Percentiles rank a stretch among this genome's conserved stretches.
These are phyloP conservation scores for Eutrema salsugineum DNA, from an alignment of 441 rosid species.

Conservation along the genomic window DNA sequence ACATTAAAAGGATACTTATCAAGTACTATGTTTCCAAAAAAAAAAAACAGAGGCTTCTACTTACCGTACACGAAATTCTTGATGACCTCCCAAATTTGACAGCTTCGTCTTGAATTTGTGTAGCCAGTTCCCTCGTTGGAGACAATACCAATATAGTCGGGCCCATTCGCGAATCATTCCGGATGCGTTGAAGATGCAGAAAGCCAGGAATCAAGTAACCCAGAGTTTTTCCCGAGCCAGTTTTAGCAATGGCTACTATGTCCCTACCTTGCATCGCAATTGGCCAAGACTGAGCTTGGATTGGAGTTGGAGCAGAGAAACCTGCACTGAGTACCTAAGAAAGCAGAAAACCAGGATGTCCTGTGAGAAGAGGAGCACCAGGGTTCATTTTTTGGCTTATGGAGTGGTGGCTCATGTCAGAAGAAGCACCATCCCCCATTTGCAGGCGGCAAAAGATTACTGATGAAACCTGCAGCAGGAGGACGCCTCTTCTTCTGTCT, in stretches of 20 bases:
- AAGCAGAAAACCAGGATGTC: conserved; percentile 54
- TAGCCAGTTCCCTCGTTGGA: conserved; percentile 98
- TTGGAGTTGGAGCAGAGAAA: conserved; percentile 94
- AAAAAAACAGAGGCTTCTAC: conserved; percentile 13
- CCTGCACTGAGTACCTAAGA: conserved; percentile 94
- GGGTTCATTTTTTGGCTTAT: conserved; percentile 37
- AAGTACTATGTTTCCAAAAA: not conserved
- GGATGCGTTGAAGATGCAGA: conserved; percentile 68
- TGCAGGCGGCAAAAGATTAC: conserved; percentile 79
- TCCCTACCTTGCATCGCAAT: conserved; percentile 89
- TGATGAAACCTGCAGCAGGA: conserved; percentile 89
- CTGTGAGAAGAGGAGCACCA: conserved; percentile 59
- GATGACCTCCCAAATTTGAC: conserved; percentile 91
- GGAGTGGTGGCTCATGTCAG: conserved; percentile 61
- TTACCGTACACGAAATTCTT: conserved; percentile 84
- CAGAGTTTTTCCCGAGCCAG: conserved; percentile 98
- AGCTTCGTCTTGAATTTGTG: conserved; percentile 95
- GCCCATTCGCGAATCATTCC: conserved; percentile 73
- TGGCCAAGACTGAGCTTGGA: conserved; percentile 99
- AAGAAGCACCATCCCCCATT: conserved; percentile 97
- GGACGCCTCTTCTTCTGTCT: conserved; percentile 91
- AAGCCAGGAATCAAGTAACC: conserved; percentile 94
- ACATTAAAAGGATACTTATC: not conserved
- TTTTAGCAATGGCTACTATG: conserved; percentile 97
- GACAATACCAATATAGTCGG: conserved; percentile 94